Evolutionary conservation across 1,284 basidiomycete species (phyloP).

Genomic region (Melampsora medusae): DNA sequence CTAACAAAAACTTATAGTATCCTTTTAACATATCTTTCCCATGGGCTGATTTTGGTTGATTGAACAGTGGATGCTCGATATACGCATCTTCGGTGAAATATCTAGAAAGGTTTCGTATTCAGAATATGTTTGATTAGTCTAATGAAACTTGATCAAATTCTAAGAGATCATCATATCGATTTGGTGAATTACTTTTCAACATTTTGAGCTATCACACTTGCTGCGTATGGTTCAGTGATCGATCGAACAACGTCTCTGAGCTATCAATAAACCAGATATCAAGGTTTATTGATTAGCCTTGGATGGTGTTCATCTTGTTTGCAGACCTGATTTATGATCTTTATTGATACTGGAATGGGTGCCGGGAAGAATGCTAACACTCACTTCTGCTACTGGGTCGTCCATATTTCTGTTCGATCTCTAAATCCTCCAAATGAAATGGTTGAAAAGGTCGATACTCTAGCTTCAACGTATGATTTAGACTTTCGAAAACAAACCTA

Average conservation of each 20-base stretch:
- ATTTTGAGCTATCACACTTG: constrained; percentile 26
- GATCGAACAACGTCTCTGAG: constrained; percentile 27
- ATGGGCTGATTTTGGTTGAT: constrained; percentile 16
- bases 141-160: too few relatives aligned
- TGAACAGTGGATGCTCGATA: constrained; percentile 27
- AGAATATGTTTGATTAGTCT: too few relatives aligned
- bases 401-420: not conserved
- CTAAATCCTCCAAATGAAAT: too few relatives aligned
- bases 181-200: constrained; percentile 15
- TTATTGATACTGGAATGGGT: too few relatives aligned
- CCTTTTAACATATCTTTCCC: constrained; percentile 35
- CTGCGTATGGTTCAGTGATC: constrained; percentile 35
- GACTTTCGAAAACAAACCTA: too few relatives aligned
- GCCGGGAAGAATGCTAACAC: too few relatives aligned
- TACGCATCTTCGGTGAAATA: constrained; percentile 42
- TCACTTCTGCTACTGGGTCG: constrained; percentile 24
- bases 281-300: not conserved
- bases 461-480: too few relatives aligned
- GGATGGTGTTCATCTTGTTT: not conserved
- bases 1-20: constrained; percentile 26
- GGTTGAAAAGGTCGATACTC: too few relatives aligned
- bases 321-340: not conserved
- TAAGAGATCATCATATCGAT: too few relatives aligned
- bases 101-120: not conserved
- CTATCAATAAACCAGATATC: not conserved